Evolutionary conservation across 1,139 yeast genomes (phyloP).

Genomic region (Debaryomyces fabryi): DNA sequence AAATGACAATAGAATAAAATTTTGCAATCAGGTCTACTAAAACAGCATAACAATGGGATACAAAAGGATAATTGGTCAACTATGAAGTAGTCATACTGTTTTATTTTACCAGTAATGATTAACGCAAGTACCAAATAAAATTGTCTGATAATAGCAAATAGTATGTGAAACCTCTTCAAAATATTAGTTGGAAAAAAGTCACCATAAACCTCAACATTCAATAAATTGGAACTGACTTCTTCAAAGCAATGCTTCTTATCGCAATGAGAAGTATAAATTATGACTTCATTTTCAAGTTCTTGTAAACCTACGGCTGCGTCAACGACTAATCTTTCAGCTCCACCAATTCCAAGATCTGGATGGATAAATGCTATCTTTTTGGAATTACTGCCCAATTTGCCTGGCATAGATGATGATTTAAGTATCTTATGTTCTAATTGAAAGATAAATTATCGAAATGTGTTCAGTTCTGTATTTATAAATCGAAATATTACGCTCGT

Average conservation of each 20-base stretch:
- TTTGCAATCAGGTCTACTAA: conserved; percentile 43
- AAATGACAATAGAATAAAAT: conserved; percentile 91
- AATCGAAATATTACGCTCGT: neutral
- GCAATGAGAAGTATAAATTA: conserved; percentile 86
- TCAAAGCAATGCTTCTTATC: conserved; percentile 87
- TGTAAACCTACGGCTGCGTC: conserved; percentile 93
- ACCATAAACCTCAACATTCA: conserved; percentile 75
- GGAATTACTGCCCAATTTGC: neutral
- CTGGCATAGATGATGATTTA: neutral
- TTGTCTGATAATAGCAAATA: conserved; percentile 86
- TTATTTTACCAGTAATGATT: conserved; percentile 50
- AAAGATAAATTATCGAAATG: neutral
- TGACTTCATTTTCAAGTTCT: conserved; percentile 63
- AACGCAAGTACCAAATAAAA: conserved; percentile 60
- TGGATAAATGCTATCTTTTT: conserved; percentile 76
- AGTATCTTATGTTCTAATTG: neutral
- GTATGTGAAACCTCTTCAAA: conserved; percentile 67
- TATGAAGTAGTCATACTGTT: conserved; percentile 67
- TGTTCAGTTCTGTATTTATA: neutral
- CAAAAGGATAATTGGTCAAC: conserved; percentile 90
- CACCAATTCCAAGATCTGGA: conserved; percentile 96
- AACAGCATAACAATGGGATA: conserved; percentile 68
- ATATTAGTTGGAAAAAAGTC: conserved; percentile 78
- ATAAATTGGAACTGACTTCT: conserved; percentile 62
- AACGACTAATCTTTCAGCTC: conserved; percentile 93